Conservation (phyloP, 2,329 filamentous ascomycete species). For the Teratosphaeriaceae sp. region DNA sequence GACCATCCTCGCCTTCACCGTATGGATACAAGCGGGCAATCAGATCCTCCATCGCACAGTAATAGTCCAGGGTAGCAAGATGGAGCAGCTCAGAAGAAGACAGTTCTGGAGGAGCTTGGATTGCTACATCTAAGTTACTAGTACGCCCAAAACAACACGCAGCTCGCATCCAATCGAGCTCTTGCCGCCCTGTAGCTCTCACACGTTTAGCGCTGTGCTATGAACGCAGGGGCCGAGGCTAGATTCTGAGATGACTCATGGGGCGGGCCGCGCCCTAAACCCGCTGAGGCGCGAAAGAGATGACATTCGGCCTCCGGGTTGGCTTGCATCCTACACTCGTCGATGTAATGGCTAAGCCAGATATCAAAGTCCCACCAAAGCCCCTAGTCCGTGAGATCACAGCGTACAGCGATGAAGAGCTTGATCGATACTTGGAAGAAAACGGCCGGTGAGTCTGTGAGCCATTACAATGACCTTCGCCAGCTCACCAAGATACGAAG, state of each 20-base stretch:
- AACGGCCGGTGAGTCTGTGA: slow-evolving; percentile 1
- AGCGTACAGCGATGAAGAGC: slow-evolving; percentile 4
- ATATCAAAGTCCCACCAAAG: background rate
- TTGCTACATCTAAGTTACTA: no score
- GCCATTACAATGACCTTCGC: background rate
- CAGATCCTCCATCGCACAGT: slow-evolving; percentile 4
- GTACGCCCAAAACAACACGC: background rate
- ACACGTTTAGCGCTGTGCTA: background rate
- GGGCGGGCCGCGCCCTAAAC: background rate
- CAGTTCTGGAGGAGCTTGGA: no score
- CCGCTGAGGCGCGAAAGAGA: no score
- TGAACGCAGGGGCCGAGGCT: background rate
- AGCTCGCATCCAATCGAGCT: background rate
- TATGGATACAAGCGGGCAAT: slow-evolving; percentile 4
- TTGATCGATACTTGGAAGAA: slow-evolving; percentile 3
- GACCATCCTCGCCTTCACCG: background rate
- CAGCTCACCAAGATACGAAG: background rate
- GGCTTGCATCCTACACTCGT: background rate
- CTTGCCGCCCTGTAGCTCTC: background rate
- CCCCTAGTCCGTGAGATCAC: background rate
- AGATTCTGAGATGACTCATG: background rate
- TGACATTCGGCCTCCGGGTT: background rate
- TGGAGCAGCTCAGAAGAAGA: no score
- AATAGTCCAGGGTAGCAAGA: no score
- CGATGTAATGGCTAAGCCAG: background rate